Conservation (phyloP, 2,329 filamentous ascomycete genomes). For the Xylaria arbuscula region DNA sequence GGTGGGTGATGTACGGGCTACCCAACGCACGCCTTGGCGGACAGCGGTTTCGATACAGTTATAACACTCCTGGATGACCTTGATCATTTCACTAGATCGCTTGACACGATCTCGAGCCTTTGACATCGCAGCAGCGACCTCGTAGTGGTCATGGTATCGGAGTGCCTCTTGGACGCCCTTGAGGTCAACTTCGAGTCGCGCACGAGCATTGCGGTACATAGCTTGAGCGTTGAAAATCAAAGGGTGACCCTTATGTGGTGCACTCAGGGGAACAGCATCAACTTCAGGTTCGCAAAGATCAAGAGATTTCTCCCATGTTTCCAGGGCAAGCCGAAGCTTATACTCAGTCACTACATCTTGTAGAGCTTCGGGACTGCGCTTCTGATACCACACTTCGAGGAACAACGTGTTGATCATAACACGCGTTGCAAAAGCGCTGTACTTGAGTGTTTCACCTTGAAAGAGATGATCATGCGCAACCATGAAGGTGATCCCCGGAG, state of each 20-base stretch:
- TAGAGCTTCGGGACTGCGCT: constrained; percentile 95
- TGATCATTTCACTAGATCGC: constrained; percentile 96
- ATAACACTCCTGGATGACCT: constrained; percentile 97
- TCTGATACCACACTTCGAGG: constrained; percentile 98
- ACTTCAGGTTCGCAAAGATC: constrained; percentile 93
- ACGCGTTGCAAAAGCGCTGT: constrained; percentile 95
- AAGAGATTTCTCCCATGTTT: constrained; percentile 98
- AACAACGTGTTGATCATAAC: constrained; percentile 99
- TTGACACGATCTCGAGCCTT: constrained; percentile 93
- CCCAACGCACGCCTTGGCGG: constrained; percentile 94
- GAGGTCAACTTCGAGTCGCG: constrained; percentile 91
- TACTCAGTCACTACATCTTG: constrained; percentile 98
- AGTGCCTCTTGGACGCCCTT: constrained; percentile 96
- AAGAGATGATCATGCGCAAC: constrained; percentile 95
- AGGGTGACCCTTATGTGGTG: constrained; percentile 94
- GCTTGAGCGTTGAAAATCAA: constrained; percentile 98
- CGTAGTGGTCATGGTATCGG: constrained; percentile 95
- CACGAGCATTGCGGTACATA: constrained; percentile 92
- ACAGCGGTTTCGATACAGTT: constrained; percentile 97
- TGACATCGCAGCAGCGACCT: constrained; percentile 97
- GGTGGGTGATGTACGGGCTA: constrained; percentile 95
- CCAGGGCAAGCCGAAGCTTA: constrained; percentile 92
- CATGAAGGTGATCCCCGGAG: constrained; percentile 85
- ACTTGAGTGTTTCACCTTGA: constrained; percentile 88
- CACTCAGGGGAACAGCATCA: constrained; percentile 87